These are phyloP conservation scores for Sergeia podlipaevii DNA, from an alignment of 208 protist genomes.

Conservation along the genomic window DNA sequence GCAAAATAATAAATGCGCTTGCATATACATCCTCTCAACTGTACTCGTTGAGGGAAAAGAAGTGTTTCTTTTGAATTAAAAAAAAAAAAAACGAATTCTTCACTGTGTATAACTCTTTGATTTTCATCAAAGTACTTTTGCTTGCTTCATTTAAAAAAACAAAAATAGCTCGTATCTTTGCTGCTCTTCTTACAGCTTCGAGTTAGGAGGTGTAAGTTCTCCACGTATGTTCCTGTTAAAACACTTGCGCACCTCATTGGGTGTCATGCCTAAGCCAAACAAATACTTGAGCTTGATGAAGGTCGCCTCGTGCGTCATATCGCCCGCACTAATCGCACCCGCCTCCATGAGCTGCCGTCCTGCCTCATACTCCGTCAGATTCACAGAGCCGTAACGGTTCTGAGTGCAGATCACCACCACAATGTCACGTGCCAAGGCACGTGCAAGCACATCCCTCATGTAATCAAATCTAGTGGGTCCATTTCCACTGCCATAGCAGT, in stretches of 20 bases:
- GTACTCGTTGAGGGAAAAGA: too few species aligned
- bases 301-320: constrained; percentile 92
- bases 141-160: background rate
- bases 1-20: too few species aligned
- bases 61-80: too few species aligned
- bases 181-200: constrained; percentile 17
- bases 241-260: constrained; percentile 24
- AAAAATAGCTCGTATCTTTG: too few species aligned
- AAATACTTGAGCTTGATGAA: constrained; percentile 91
- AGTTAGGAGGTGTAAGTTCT: constrained; percentile 11
- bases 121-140: too few species aligned
- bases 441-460: constrained; percentile 66
- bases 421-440: constrained; percentile 66
- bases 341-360: constrained; percentile 53
- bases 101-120: constrained; percentile 5
- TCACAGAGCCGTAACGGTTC: constrained; percentile 71
- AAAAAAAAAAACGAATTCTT: background rate
- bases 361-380: constrained; percentile 76
- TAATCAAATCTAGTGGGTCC: constrained; percentile 55
- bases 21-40: too few species aligned
- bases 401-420: constrained; percentile 91
- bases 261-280: constrained; percentile 50
- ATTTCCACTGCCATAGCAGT: constrained; percentile 94
- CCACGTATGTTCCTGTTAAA: constrained; percentile 36
- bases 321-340: constrained; percentile 67